phyloP scores from a whole-genome alignment of 2,329 filamentous ascomycete genomes.

The Fusarium ambrosium region DNA sequence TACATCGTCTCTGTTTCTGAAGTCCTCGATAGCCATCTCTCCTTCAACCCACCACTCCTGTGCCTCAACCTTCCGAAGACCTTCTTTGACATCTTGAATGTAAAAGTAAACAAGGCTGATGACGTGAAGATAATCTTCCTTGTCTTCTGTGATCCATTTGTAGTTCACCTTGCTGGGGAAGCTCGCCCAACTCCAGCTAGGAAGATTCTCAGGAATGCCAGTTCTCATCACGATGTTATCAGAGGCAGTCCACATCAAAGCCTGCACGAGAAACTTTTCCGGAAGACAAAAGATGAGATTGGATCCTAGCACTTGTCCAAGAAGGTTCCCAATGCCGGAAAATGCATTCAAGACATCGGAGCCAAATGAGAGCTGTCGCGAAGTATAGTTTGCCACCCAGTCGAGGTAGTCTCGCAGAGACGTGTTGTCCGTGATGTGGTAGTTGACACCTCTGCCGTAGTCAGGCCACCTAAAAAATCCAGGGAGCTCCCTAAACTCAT shows the following conservation, averaged over 20 bases:
- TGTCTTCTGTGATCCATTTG: background rate
- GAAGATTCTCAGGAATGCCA: background rate
- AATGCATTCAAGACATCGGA: background rate
- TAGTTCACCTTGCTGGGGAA: background rate
- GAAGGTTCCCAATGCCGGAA: background rate
- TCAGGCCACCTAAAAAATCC: background rate
- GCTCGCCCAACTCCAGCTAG: constrained; percentile 2
- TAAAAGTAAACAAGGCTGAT: background rate
- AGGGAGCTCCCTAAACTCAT: background rate
- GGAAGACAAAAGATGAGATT: background rate
- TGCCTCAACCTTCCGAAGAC: background rate
- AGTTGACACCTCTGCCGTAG: background rate
- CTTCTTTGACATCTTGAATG: background rate
- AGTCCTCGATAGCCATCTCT: background rate
- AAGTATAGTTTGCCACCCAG: constrained; percentile 2
- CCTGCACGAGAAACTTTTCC: background rate
- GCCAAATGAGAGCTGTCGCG: background rate
- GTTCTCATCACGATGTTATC: background rate
- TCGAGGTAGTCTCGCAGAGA: background rate
- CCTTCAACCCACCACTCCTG: constrained; percentile 2
- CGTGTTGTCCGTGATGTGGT: background rate
- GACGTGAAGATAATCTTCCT: background rate
- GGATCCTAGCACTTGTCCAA: background rate
- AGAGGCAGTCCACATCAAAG: background rate
- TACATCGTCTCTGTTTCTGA: background rate